Evolutionary conservation across 768 basidiomycete genomes (phyloP).

Genomic region (Russula ochroleuca): DNA sequence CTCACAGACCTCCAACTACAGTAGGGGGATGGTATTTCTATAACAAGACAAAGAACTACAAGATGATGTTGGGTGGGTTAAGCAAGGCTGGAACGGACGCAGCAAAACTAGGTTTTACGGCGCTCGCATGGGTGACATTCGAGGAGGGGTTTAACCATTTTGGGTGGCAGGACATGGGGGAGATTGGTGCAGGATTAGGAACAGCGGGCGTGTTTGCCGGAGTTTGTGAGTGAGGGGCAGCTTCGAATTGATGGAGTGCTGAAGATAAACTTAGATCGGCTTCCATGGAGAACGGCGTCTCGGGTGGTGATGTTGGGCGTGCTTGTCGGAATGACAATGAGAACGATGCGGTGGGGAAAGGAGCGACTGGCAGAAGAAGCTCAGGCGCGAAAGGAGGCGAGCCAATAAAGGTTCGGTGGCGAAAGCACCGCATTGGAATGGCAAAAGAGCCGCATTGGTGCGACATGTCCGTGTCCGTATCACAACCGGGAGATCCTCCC

Average conservation of each 20-base stretch:
- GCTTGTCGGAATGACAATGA: constrained; percentile 53
- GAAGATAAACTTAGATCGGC: constrained; percentile 21
- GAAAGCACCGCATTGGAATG: constrained; percentile 15
- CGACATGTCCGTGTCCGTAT: constrained; percentile 4
- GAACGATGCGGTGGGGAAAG: constrained; percentile 35
- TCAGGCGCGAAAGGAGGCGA: constrained; percentile 29
- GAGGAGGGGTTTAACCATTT: constrained; percentile 43
- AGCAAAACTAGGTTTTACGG: constrained; percentile 45
- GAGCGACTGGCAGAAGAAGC: constrained; percentile 31
- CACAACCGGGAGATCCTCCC: constrained; percentile 15
- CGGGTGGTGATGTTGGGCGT: constrained; percentile 46
- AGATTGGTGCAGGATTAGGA: constrained; percentile 61
- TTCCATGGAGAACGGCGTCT: constrained; percentile 24
- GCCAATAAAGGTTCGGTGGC: constrained; percentile 26
- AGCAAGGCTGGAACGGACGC: constrained; percentile 61
- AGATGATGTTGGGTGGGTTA: constrained; percentile 68
- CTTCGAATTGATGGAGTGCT: constrained; percentile 14
- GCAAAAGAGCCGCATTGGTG: constrained; percentile 16
- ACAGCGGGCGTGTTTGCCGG: constrained; percentile 56
- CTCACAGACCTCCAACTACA: constrained; percentile 79
- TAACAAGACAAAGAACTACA: constrained; percentile 94
- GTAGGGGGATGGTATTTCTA: constrained; percentile 93
- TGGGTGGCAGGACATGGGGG: constrained; percentile 42
- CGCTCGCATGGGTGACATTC: constrained; percentile 45
- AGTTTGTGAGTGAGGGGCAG: constrained; percentile 42